Evolutionary conservation across 352 stramenopile species (phyloP), one percentile per base, ranked within the genome.

Genomic region (Thalassiosira exigua): DNA sequence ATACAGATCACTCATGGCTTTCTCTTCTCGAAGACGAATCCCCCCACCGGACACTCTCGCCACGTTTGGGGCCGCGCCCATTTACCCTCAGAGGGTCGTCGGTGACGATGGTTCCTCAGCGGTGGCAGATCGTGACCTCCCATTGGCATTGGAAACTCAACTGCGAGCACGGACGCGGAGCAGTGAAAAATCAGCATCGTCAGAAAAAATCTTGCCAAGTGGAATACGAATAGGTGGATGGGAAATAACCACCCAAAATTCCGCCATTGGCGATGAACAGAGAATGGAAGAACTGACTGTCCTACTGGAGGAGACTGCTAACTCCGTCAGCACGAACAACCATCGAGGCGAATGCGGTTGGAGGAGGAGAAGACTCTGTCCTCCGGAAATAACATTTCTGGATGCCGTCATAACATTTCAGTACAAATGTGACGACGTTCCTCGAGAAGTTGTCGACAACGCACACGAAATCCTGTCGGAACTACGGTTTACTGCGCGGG

Each of bases 301-400:
- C 24, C 36, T 66, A 11, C 36, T 82, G 4, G 74, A 82, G 53
- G 52, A 73, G 22, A 33, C 54, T 32, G 74, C 74, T 2, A 72
- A 82, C 36, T 44, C 36, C 14, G 36, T 7, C 7, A 44, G 14
- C 36, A 14, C 36, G 7, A 14, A 14, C 36, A 14, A 44, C 14
- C 7, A 44, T 44, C 7, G 7, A 44, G 21, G 56, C 22, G 24
- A 69, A n/a, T n/a, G 11, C 41, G 44, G 9, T 19, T 14, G 36
- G 41, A 56, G 3, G 36, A 69, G 53, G 29, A 60, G 80, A 51
- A 81, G 77, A 81, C 44, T 92, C 22, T 67, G 42, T 39, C 66
- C 82, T 58, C 83, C 83, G 21, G 84, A 91, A 83, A 91, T 91
- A 51, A 75, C 87, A 22, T 91, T 91, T 67, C 60, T 82, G 14